Conservation (phyloP, 2,329 filamentous ascomycete species). For the Drechslerella coelobrocha region DNA sequence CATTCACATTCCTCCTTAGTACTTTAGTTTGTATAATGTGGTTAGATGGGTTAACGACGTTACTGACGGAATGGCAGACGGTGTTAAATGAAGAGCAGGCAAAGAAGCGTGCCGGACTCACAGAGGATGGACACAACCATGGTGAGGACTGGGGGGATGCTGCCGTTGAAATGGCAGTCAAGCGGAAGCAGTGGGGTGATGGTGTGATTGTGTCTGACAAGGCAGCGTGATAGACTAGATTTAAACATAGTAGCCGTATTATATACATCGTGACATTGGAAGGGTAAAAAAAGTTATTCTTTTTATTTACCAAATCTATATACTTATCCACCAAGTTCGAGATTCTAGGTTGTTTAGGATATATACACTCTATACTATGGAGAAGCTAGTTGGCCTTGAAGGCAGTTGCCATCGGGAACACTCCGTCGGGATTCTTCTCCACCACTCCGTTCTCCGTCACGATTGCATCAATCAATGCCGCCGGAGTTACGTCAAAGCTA, state of each 20-base stretch:
- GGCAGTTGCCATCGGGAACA: conserved; percentile 33
- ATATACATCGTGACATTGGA: neutral
- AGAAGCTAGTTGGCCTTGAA: conserved; percentile 7
- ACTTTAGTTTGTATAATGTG: neutral
- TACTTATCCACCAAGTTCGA: too few relatives aligned
- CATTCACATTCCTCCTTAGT: neutral
- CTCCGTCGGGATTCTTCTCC: conserved; percentile 42
- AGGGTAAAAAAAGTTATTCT: neutral
- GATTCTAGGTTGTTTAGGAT: too few relatives aligned
- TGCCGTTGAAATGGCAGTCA: conserved; percentile 90
- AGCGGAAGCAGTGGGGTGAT: conserved; percentile 81
- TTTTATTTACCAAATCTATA: too few relatives aligned
- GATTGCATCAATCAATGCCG: conserved; percentile 86
- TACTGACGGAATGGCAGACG: conserved; percentile 67
- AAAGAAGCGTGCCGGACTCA: conserved; percentile 78
- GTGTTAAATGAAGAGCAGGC: conserved; percentile 89
- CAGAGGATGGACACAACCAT: conserved; percentile 79
- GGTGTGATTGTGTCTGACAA: conserved; percentile 60
- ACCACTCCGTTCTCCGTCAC: conserved; percentile 73
- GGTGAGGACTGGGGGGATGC: conserved; percentile 95
- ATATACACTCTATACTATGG: neutral
- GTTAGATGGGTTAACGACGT: too few relatives aligned
- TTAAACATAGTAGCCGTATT: neutral
- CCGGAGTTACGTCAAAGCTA: conserved; percentile 92
- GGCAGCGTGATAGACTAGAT: conserved; percentile 15